A percentile compares a stretch with the other conserved stretches of the same genome.
Conservation (phyloP, 2,329 filamentous ascomycete species). For the Paecilomyces formosus region DNA sequence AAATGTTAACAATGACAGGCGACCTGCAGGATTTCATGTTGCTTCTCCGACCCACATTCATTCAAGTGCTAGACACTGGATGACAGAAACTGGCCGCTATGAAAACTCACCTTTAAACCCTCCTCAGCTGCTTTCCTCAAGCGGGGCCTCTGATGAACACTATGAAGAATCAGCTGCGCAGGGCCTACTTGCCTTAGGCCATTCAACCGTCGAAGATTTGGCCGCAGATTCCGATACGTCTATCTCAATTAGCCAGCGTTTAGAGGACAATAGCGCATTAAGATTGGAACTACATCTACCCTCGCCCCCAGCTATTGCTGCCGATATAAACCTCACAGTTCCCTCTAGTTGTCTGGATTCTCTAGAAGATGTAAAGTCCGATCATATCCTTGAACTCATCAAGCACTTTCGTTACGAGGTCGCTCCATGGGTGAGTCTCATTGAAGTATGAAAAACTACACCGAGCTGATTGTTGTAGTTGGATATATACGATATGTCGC, state of each 20-base stretch:
- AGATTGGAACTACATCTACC: no score
- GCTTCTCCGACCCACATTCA: neutral
- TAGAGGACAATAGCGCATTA: no score
- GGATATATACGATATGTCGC: conserved; percentile 36
- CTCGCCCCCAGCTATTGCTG: neutral
- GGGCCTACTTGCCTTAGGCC: neutral
- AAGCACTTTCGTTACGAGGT: conserved; percentile 41
- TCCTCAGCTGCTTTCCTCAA: neutral
- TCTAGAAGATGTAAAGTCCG: conserved; percentile 3
- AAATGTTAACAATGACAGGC: neutral
- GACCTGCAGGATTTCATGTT: neutral
- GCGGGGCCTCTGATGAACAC: neutral
- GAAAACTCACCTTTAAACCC: neutral
- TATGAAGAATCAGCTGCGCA: neutral
- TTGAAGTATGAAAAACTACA: neutral
- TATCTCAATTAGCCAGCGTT: neutral
- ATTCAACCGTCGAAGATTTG: neutral
- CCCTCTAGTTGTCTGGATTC: conserved; percentile 4
- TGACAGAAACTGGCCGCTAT: neutral
- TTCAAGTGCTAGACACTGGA: neutral
- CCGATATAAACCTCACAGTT: neutral
- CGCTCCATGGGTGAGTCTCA: conserved; percentile 37
- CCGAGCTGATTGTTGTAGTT: conserved; percentile 19
- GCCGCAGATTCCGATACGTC: neutral
- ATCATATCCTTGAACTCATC: conserved; percentile 26